These are phyloP conservation scores for Magnusiomyces tetraspermus DNA, from an alignment of 1,139 yeast species.

Conservation along the genomic window DNA sequence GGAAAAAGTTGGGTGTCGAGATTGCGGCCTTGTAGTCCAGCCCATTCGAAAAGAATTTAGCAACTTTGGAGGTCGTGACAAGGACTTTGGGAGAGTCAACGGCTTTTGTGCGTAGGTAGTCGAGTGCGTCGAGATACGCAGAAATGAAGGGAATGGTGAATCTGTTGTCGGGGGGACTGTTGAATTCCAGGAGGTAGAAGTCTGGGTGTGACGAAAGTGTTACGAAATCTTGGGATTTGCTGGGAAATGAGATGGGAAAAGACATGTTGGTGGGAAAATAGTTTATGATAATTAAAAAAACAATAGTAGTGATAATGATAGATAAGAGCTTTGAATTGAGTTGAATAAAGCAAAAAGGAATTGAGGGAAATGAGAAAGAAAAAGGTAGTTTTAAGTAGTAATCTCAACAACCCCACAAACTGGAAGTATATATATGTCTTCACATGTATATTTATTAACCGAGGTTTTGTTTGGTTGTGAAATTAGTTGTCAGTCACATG, in stretches of 20 bases:
- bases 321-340: too few relatives aligned
- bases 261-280: slow-evolving; percentile 7
- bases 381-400: too few relatives aligned
- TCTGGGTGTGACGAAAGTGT: slow-evolving; percentile 19
- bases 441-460: too few relatives aligned
- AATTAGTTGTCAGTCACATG: too few relatives aligned
- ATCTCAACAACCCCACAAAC: too few relatives aligned
- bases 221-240: slow-evolving; percentile 16
- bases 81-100: slow-evolving; percentile 28
- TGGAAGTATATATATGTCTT: too few relatives aligned
- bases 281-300: too few relatives aligned
- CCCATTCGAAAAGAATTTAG: slow-evolving; percentile 36
- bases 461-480: too few relatives aligned
- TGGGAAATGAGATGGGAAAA: slow-evolving; percentile 21
- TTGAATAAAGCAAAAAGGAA: too few relatives aligned
- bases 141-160: slow-evolving; percentile 27
- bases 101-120: slow-evolving; percentile 23
- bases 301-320: too few relatives aligned
- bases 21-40: slow-evolving; percentile 32
- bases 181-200: slow-evolving; percentile 28
- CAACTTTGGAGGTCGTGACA: slow-evolving; percentile 31
- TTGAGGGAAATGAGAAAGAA: too few relatives aligned
- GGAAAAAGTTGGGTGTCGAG: slow-evolving; percentile 30
- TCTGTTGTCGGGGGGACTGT: slow-evolving; percentile 32
- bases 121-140: slow-evolving; percentile 30